These are phyloP conservation scores for Xylaria sp. DNA, from an alignment of 495 filamentous ascomycete species.

Conservation along the genomic window DNA sequence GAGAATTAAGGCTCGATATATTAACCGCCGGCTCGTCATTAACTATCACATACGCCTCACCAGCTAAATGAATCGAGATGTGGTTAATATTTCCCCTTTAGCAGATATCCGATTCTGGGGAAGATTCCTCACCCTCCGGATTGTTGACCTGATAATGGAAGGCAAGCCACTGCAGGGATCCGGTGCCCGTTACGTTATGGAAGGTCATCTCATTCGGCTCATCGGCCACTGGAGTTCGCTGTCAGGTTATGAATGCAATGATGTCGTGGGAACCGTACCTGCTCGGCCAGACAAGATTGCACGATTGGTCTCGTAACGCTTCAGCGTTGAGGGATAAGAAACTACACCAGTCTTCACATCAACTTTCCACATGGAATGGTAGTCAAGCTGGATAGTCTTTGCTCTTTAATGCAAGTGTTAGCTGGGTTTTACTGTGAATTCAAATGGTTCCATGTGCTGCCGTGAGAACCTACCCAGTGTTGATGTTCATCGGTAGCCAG, in stretches of 20 bases:
- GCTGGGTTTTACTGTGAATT: background rate
- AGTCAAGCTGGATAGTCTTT: slow-evolving; percentile 47
- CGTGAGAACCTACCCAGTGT: slow-evolving; percentile 36
- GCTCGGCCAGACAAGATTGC: slow-evolving; percentile 33
- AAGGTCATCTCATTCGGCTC: slow-evolving; percentile 44
- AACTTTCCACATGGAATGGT: slow-evolving; percentile 55
- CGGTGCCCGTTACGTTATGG: slow-evolving; percentile 50
- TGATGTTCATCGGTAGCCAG: slow-evolving; percentile 50
- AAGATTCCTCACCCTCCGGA: slow-evolving; percentile 37
- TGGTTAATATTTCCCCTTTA: slow-evolving; percentile 8
- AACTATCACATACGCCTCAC: slow-evolving; percentile 49
- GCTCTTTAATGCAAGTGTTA: slow-evolving; percentile 19
- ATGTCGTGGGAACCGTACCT: slow-evolving; percentile 28
- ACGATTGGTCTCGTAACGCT: slow-evolving; percentile 44
- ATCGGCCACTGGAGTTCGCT: slow-evolving; percentile 6
- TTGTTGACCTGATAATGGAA: slow-evolving; percentile 48
- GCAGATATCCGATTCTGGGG: background rate
- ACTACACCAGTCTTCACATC: slow-evolving; percentile 51
- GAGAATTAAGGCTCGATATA: slow-evolving; percentile 49
- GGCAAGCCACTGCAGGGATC: slow-evolving; percentile 49
- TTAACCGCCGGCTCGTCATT: slow-evolving; percentile 48
- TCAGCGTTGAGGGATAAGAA: slow-evolving; percentile 39
- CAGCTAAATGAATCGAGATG: slow-evolving; percentile 31
- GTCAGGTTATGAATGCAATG: background rate
- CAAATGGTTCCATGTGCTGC: background rate